phyloP scores from a whole-genome alignment of 257 asterid species.

The Cynanchum wilfordii region DNA sequence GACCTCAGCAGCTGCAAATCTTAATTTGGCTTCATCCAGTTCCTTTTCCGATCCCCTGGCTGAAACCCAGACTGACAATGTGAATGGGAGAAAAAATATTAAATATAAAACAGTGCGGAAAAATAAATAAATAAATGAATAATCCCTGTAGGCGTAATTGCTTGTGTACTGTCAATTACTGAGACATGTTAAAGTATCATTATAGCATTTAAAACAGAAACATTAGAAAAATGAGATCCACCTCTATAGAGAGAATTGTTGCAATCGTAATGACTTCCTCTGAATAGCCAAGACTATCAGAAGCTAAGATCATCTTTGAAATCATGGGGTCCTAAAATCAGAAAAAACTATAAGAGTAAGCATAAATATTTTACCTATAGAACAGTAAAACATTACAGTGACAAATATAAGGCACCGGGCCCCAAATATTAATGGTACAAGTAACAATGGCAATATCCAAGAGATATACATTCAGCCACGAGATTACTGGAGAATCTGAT shows the following conservation, averaged over 20 bases:
- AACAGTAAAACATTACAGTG: not conserved
- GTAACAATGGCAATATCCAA: no score
- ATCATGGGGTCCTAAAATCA: constrained; percentile 74
- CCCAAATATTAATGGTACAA: no score
- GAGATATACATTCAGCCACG: no score
- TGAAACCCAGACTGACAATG: constrained; percentile 87
- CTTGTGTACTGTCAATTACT: not conserved
- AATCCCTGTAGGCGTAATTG: not conserved
- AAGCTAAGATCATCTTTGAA: constrained; percentile 85
- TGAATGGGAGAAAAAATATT: not conserved
- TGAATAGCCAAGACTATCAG: constrained; percentile 73
- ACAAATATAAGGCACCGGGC: no score
- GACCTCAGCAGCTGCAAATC: constrained; percentile 98
- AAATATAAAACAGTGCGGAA: not conserved
- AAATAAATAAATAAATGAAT: no score
- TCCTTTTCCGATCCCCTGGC: constrained; percentile 77
- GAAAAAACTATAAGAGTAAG: not conserved
- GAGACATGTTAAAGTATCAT: not conserved
- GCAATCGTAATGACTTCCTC: constrained; percentile 91
- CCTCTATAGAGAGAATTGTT: constrained; percentile 91
- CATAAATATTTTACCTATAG: not conserved
- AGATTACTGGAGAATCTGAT: not conserved
- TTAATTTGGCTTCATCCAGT: constrained; percentile 81
- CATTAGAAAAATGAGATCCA: constrained; percentile 12
- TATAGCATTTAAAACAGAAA: constrained; percentile 9